Conservation (phyloP, 129 eudicot genomes). For the Flaveria brownii region DNA sequence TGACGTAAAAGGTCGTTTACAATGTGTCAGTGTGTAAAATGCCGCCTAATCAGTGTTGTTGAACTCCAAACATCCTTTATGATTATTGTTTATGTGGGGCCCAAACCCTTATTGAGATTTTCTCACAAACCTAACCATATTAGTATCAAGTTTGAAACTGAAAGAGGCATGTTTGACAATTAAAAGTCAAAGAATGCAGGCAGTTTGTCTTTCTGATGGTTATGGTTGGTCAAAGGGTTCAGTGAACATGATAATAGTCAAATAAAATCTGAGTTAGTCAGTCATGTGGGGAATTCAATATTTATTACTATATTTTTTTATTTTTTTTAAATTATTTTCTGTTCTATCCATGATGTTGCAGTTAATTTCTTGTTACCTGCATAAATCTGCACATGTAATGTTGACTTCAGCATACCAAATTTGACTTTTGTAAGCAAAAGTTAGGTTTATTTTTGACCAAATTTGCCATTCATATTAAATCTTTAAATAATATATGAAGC, state of each 20-base stretch:
- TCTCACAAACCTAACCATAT: conserved; percentile 6
- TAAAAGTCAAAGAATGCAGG: conserved; percentile 24
- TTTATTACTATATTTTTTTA: neutral
- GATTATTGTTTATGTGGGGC: neutral
- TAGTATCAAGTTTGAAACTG: neutral
- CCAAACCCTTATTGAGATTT: neutral
- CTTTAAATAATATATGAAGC: conserved; percentile 31
- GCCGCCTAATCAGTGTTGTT: no score
- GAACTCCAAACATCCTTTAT: no score
- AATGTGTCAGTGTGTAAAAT: no score
- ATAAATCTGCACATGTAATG: conserved; percentile 74
- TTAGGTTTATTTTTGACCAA: conserved; percentile 69
- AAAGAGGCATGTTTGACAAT: conserved; percentile 11
- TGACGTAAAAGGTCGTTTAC: no score
- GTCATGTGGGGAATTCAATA: conserved; percentile 32
- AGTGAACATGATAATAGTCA: conserved; percentile 27
- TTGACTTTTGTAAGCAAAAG: conserved; percentile 61
- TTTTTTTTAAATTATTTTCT: neutral
- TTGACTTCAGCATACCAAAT: conserved; percentile 59
- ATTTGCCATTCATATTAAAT: conserved; percentile 30
- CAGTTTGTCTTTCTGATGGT: conserved; percentile 18
- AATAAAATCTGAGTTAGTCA: conserved; percentile 39
- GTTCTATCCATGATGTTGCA: conserved; percentile 38
- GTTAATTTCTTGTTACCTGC: conserved; percentile 46
- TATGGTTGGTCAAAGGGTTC: conserved; percentile 31